Evolutionary conservation across 2,329 filamentous ascomycete species (phyloP).

Genomic region (Neurospora sp.): DNA sequence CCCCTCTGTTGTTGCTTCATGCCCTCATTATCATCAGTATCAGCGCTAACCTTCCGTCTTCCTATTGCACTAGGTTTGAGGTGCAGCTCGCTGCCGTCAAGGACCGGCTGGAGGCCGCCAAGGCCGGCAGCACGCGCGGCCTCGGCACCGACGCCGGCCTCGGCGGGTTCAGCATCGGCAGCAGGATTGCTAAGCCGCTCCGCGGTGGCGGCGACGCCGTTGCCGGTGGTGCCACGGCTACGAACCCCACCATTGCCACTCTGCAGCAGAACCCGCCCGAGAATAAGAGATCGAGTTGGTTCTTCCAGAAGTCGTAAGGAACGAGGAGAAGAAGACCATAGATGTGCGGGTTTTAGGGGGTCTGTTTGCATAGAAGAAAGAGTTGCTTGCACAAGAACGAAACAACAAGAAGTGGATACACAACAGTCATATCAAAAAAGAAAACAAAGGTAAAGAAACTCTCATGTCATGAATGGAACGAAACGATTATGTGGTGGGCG

Average conservation of each 20-base stretch:
- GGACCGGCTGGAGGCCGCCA: conserved; percentile 92
- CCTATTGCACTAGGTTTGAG: conserved; percentile 67
- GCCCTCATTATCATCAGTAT: neutral
- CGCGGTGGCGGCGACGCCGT: conserved; percentile 46
- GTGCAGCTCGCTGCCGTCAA: conserved; percentile 94
- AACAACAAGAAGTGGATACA: neutral
- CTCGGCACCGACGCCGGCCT: conserved; percentile 53
- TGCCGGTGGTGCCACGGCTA: conserved; percentile 22
- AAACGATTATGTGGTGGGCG: neutral
- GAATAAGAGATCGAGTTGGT: conserved; percentile 65
- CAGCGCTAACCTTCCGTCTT: conserved; percentile 1
- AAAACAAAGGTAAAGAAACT: neutral
- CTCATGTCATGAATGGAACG: neutral
- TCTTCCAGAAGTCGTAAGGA: conserved; percentile 51
- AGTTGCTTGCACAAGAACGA: neutral
- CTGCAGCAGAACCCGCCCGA: conserved; percentile 49
- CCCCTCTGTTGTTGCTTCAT: conserved; percentile 4
- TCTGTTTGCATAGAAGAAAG: neutral
- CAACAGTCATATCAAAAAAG: neutral
- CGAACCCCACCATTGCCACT: conserved; percentile 47
- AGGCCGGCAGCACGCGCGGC: conserved; percentile 80
- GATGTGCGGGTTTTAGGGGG: neutral
- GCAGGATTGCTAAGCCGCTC: conserved; percentile 60
- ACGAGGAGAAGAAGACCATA: neutral
- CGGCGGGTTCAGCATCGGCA: conserved; percentile 66